Conservation (phyloP, 345 rosid genomes). For the Hibiscus trionum region DNA sequence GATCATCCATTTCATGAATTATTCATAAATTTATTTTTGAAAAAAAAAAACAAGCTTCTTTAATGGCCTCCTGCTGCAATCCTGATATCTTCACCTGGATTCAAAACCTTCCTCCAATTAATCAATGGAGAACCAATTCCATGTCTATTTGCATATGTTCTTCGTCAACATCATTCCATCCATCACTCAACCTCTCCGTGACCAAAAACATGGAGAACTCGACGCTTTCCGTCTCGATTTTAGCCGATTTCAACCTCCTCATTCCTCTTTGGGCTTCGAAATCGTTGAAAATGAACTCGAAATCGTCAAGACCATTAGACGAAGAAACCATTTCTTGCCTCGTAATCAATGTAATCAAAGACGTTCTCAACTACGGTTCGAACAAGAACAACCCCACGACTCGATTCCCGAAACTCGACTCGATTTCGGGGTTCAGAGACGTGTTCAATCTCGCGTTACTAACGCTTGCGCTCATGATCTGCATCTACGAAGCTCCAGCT, state of each 20-base stretch:
- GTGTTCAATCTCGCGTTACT: conserved; percentile 59
- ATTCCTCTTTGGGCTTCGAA: conserved; percentile 66
- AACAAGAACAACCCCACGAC: conserved; percentile 24
- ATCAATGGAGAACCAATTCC: conserved; percentile 50
- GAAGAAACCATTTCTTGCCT: conserved; percentile 37
- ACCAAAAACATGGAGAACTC: conserved; percentile 30
- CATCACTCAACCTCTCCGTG: conserved; percentile 46
- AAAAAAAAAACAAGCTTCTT: background rate
- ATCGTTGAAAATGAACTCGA: conserved; percentile 34
- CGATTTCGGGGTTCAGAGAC: conserved; percentile 32
- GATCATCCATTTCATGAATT: background rate
- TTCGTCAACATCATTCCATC: conserved; percentile 35
- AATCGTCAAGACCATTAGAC: conserved; percentile 27
- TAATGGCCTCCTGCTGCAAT: conserved; percentile 52
- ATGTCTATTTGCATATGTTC: conserved; percentile 53
- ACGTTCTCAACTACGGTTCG: conserved; percentile 48
- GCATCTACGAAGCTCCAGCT: conserved; percentile 73
- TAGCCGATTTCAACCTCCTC: conserved; percentile 35
- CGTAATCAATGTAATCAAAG: conserved; percentile 45
- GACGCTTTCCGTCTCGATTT: conserved; percentile 40
- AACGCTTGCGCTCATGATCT: conserved; percentile 53
- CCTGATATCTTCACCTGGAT: conserved; percentile 58
- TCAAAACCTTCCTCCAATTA: conserved; percentile 46
- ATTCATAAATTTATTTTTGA: background rate
- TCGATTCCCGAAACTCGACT: conserved; percentile 36